Evolutionary conservation across 1,284 basidiomycete species (phyloP).

Genomic region (Vanrija pseudolonga): DNA sequence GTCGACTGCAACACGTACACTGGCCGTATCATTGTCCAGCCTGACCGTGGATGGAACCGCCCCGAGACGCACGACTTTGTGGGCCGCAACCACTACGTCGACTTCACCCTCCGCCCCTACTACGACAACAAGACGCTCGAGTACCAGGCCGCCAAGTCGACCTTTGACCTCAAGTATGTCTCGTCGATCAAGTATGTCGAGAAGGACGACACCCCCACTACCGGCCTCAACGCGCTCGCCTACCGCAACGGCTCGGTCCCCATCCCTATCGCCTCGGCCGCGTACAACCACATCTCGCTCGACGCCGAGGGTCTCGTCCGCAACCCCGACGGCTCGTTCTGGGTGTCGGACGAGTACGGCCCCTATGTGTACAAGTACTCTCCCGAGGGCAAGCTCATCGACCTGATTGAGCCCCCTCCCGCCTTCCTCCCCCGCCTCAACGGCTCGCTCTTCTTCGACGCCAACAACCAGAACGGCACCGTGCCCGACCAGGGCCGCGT

Average conservation of each 20-base stretch:
- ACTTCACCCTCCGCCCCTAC: conserved; percentile 61
- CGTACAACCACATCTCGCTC: conserved; percentile 55
- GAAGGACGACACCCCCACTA: conserved; percentile 53
- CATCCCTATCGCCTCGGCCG: conserved; percentile 28
- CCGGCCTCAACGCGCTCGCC: conserved; percentile 59
- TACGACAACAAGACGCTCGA: conserved; percentile 53
- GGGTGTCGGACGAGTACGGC: conserved; percentile 66
- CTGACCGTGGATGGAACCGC: conserved; percentile 53
- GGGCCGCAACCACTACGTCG: conserved; percentile 57
- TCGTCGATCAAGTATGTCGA: conserved; percentile 60
- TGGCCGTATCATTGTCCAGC: conserved; percentile 55
- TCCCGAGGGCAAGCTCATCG: conserved; percentile 54
- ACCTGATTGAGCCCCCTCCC: conserved; percentile 60
- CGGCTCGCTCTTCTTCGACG: conserved; percentile 57
- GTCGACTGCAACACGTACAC: conserved; percentile 37
- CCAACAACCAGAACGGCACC: conserved; percentile 30
- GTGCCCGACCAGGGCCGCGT: conserved; percentile 57
- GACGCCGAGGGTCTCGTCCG: conserved; percentile 63
- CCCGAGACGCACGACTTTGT: conserved; percentile 59
- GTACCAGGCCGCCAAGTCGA: conserved; percentile 56
- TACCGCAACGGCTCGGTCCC: conserved; percentile 44
- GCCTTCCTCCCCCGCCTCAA: conserved; percentile 56
- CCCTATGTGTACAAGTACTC: conserved; percentile 63
- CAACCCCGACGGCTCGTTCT: conserved; percentile 60
- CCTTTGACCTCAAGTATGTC: conserved; percentile 57